These are phyloP conservation scores for Cytospora mali DNA, from an alignment of 2,329 filamentous ascomycete genomes.

Conservation along the genomic window DNA sequence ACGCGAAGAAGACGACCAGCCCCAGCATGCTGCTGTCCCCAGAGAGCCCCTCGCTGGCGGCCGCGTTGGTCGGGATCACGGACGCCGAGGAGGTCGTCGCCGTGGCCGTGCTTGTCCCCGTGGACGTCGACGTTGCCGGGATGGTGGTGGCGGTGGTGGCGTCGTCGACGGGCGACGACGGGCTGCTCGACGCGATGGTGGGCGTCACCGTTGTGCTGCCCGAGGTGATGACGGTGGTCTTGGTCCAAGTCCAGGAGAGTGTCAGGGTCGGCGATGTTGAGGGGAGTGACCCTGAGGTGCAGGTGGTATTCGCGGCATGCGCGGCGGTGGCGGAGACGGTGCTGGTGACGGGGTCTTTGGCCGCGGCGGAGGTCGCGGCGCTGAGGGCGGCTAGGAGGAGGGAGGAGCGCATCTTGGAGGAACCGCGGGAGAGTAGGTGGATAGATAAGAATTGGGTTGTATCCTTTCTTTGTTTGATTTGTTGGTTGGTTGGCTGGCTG, in stretches of 20 bases:
- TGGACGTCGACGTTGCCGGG: not conserved
- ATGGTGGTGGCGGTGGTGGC: no score
- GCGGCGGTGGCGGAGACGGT: not conserved
- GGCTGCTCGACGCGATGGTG: not conserved
- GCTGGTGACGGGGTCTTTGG: conserved; percentile 9
- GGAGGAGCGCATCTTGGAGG: conserved; percentile 17
- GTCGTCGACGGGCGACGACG: not conserved
- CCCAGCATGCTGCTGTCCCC: conserved; percentile 28
- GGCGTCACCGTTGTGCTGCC: not conserved
- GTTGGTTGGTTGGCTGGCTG: not conserved
- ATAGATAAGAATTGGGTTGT: not conserved
- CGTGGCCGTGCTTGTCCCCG: not conserved
- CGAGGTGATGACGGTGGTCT: not conserved
- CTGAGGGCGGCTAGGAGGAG: conserved; percentile 20
- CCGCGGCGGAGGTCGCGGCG: conserved; percentile 14
- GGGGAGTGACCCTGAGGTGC: not conserved
- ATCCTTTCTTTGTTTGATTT: no score
- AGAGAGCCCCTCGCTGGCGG: conserved; percentile 19
- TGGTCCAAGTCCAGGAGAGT: not conserved
- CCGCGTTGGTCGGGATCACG: not conserved
- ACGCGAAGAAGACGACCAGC: conserved; percentile 28
- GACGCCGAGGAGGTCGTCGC: not conserved
- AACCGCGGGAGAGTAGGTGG: not conserved
- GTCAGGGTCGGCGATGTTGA: conserved; percentile 1
- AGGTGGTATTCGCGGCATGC: not conserved